phyloP scores from a whole-genome alignment of 208 protist species.

The Crithidia thermophila region DNA sequence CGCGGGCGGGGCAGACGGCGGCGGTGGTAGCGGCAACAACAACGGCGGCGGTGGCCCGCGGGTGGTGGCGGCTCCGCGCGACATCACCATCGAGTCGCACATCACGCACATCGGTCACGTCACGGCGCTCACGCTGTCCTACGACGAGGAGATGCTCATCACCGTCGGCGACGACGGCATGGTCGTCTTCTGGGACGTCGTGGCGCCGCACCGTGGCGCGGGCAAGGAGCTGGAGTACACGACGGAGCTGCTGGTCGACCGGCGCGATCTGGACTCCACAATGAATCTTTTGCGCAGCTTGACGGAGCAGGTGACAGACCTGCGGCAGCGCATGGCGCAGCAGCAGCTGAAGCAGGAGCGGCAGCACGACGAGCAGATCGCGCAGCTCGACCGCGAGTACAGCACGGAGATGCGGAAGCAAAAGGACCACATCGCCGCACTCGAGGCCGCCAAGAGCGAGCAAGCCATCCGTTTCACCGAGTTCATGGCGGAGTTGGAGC shows the following conservation, averaged over 20 bases:
- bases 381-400: slow-evolving; percentile 89
- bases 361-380: slow-evolving; percentile 93
- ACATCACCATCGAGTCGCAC: slow-evolving; percentile 89
- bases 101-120: slow-evolving; percentile 86
- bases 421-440: slow-evolving; percentile 62
- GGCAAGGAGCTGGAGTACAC: slow-evolving; percentile 87
- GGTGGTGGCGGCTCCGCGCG: slow-evolving; percentile 19
- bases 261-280: slow-evolving; percentile 91
- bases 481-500: slow-evolving; percentile 88
- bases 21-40: background rate
- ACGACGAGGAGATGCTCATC: slow-evolving; percentile 94
- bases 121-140: slow-evolving; percentile 82
- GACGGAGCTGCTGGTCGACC: slow-evolving; percentile 95
- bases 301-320: slow-evolving; percentile 87
- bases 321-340: slow-evolving; percentile 94
- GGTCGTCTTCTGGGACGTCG: slow-evolving; percentile 91
- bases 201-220: slow-evolving; percentile 86
- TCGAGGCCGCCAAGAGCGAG: slow-evolving; percentile 90
- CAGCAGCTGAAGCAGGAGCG: slow-evolving; percentile 94
- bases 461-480: slow-evolving; percentile 96
- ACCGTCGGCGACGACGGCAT: slow-evolving; percentile 94
- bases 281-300: slow-evolving; percentile 67
- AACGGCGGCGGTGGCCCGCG: slow-evolving; percentile 14
- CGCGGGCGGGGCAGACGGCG: background rate
- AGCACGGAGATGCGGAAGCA: slow-evolving; percentile 71